These are phyloP conservation scores for Rhypophila decipiens DNA, from an alignment of 495 filamentous ascomycete genomes.

Conservation along the genomic window DNA sequence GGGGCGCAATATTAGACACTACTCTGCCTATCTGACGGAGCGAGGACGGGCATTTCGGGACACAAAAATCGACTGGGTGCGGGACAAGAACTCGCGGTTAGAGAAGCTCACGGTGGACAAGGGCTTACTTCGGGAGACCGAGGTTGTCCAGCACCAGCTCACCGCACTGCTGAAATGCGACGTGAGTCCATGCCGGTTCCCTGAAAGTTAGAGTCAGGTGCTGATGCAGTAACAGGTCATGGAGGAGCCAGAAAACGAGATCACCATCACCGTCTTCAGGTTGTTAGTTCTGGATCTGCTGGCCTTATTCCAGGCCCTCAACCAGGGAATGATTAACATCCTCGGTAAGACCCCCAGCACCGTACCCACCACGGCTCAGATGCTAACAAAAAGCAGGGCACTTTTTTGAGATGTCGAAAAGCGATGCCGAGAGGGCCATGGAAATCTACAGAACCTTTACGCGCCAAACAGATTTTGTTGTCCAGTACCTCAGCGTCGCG, in stretches of 20 bases:
- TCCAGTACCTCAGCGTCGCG: conserved; percentile 81
- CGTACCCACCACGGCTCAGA: not conserved
- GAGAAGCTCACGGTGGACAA: conserved; percentile 88
- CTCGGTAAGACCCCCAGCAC: conserved; percentile 54
- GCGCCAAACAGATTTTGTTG: conserved; percentile 85
- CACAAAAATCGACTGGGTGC: conserved; percentile 84
- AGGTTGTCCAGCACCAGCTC: conserved; percentile 85
- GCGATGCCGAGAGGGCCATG: conserved; percentile 87
- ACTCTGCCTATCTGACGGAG: conserved; percentile 78
- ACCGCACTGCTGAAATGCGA: conserved; percentile 81
- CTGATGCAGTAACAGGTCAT: conserved; percentile 55
- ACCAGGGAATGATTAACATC: conserved; percentile 96
- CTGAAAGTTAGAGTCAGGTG: conserved; percentile 16
- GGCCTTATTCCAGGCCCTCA: conserved; percentile 88
- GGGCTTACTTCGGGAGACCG: conserved; percentile 86
- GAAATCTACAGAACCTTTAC: conserved; percentile 91
- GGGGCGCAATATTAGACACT: conserved; percentile 88
- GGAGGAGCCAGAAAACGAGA: conserved; percentile 92
- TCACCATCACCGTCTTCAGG: conserved; percentile 92
- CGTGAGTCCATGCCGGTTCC: conserved; percentile 38
- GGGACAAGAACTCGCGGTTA: conserved; percentile 71
- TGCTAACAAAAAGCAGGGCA: conserved; percentile 55
- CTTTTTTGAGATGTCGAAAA: conserved; percentile 96
- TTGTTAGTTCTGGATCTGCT: conserved; percentile 86
- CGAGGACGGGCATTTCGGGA: conserved; percentile 76